Evolutionary conservation across 2,329 filamentous ascomycete species (phyloP).

Genomic region (Diplodia mutila): DNA sequence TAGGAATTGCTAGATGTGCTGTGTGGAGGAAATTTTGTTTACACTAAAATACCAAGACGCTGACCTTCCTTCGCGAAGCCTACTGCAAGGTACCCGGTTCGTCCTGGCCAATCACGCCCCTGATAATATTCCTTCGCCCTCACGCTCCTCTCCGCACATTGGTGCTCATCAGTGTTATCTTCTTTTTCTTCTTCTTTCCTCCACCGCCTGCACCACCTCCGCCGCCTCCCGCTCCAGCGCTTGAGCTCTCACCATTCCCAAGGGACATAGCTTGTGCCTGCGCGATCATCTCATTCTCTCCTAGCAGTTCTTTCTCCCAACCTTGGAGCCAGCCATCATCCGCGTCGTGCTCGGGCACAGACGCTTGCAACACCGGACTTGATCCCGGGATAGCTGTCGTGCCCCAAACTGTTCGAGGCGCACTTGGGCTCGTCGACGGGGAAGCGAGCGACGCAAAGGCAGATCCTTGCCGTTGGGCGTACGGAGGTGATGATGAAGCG

Average conservation of each 20-base stretch:
- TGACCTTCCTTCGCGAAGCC: slow-evolving; percentile 15
- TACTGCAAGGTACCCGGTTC: slow-evolving; percentile 23
- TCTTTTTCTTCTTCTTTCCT: slow-evolving; percentile 66
- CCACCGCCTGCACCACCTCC: slow-evolving; percentile 29
- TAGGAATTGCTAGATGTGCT: background rate
- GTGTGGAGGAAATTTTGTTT: background rate
- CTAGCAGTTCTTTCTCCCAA: slow-evolving; percentile 74
- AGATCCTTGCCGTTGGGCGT: slow-evolving; percentile 54
- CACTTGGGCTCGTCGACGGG: slow-evolving; percentile 79
- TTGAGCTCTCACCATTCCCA: slow-evolving; percentile 34
- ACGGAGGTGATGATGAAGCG: slow-evolving; percentile 53
- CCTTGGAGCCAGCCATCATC: slow-evolving; percentile 88
- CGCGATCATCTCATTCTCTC: slow-evolving; percentile 57
- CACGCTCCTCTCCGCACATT: slow-evolving; percentile 62
- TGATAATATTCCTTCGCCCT: slow-evolving; percentile 25
- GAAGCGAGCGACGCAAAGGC: slow-evolving; percentile 72
- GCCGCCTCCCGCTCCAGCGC: slow-evolving; percentile 37
- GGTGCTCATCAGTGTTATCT: slow-evolving; percentile 71
- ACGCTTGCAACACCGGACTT: slow-evolving; percentile 59
- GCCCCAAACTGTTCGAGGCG: slow-evolving; percentile 87
- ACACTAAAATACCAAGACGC: slow-evolving; percentile 7
- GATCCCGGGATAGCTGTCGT: slow-evolving; percentile 67
- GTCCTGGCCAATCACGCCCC: slow-evolving; percentile 17
- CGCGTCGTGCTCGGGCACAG: slow-evolving; percentile 46
- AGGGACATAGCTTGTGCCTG: slow-evolving; percentile 50